These are phyloP conservation scores for Epithele typhae DNA, from an alignment of 768 basidiomycete species.

Conservation along the genomic window DNA sequence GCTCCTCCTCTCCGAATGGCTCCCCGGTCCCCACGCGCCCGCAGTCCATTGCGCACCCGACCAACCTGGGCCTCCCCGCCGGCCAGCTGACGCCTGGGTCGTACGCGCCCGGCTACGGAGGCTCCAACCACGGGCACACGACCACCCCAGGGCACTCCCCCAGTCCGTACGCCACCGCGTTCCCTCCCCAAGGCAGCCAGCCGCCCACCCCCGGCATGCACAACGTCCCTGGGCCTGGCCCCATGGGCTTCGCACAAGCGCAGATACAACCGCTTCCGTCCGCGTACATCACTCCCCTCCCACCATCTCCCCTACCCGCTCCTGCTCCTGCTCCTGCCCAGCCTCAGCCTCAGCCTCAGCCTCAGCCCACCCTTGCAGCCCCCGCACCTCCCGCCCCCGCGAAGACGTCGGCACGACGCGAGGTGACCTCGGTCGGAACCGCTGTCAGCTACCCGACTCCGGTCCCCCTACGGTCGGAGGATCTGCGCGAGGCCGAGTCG, in stretches of 20 bases:
- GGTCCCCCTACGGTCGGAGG: constrained; percentile 8
- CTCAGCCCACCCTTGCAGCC: not conserved
- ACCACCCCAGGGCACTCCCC: not conserved
- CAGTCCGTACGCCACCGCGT: not conserved
- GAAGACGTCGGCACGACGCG: constrained; percentile 2
- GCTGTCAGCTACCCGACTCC: constrained; percentile 15
- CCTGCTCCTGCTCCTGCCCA: not conserved
- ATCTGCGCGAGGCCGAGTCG: constrained; percentile 11
- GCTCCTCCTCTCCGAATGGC: constrained; percentile 6
- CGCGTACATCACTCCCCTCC: no score
- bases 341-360: not conserved
- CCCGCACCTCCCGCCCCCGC: not conserved
- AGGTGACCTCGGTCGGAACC: constrained; percentile 10
- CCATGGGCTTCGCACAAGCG: not conserved
- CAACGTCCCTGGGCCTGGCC: no score
- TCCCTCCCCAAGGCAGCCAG: not conserved
- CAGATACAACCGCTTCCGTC: no score
- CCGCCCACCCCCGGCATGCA: not conserved
- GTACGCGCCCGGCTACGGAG: no score
- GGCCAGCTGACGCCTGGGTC: not conserved
- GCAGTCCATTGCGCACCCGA: constrained; percentile 9
- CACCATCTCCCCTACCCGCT: not conserved
- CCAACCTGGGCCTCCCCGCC: constrained; percentile 4
- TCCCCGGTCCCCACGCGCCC: constrained; percentile 13
- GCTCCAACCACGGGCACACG: no score